phyloP scores from a whole-genome alignment of 164 flowering plant species.

The Vitis riparia region DNA sequence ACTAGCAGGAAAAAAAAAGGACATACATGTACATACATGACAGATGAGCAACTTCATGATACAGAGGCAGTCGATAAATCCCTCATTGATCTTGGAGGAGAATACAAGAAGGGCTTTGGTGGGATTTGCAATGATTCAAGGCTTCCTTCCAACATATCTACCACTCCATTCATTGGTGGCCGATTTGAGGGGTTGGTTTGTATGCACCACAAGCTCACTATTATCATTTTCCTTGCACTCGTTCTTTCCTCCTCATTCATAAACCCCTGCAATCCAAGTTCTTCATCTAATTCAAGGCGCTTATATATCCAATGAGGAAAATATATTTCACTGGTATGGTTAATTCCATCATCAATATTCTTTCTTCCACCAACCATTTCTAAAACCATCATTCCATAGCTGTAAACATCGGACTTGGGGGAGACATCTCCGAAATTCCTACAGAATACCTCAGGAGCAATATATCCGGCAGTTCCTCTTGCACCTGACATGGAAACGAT shows the following conservation, averaged over 20 bases:
- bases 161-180: constrained; percentile 35
- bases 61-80: background rate
- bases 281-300: constrained; percentile 16
- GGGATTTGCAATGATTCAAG: constrained; percentile 32
- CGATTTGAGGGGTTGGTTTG: constrained; percentile 35
- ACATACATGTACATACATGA: no score
- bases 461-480: constrained; percentile 46
- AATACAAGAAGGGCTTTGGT: constrained; percentile 27
- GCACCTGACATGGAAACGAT: constrained; percentile 29
- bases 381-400: constrained; percentile 53
- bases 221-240: constrained; percentile 33
- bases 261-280: constrained; percentile 18
- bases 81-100: constrained; percentile 15
- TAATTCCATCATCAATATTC: constrained; percentile 11
- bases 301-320: constrained; percentile 44
- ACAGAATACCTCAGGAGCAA: constrained; percentile 43
- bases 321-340: constrained; percentile 31
- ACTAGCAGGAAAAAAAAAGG: no score
- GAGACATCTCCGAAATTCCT: constrained; percentile 41
- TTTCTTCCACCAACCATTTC: constrained; percentile 50
- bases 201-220: constrained; percentile 51
- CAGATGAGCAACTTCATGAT: no score
- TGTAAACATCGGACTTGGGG: constrained; percentile 52
- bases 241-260: constrained; percentile 13
- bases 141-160: constrained; percentile 44